A percentile compares a stretch with the other conserved stretches of the same genome.
Conservation (phyloP, 345 rosid genomes). For the Cardamine occulta region DNA sequence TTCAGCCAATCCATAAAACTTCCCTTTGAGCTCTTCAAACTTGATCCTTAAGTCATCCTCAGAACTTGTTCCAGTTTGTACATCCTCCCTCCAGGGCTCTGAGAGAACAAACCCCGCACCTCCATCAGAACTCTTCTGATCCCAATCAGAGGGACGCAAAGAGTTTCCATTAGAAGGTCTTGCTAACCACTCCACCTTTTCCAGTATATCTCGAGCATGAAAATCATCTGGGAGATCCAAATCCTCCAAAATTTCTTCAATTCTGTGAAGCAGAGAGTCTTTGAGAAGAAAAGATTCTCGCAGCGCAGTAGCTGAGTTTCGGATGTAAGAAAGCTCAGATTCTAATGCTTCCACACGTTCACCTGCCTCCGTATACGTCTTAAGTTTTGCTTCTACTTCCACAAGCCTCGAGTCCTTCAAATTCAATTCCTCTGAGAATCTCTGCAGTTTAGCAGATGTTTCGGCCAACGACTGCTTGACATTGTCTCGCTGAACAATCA, state of each 20-base stretch:
- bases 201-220: conserved; percentile 83
- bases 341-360: conserved; percentile 94
- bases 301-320: conserved; percentile 90
- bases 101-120: conserved; percentile 61
- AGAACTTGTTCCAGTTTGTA: conserved; percentile 56
- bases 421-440: conserved; percentile 71
- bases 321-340: conserved; percentile 97
- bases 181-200: conserved; percentile 93
- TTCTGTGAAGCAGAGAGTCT: conserved; percentile 90
- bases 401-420: conserved; percentile 68
- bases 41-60: conserved; percentile 79
- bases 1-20: conserved; percentile 93
- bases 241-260: conserved; percentile 93
- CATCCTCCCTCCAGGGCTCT: conserved; percentile 87
- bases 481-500: conserved; percentile 82
- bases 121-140: conserved; percentile 71
- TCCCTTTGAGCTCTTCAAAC: conserved; percentile 84
- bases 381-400: conserved; percentile 75
- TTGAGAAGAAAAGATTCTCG: conserved; percentile 96
- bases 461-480: conserved; percentile 75
- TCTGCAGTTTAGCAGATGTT: conserved; percentile 76
- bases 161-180: conserved; percentile 66
- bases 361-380: conserved; percentile 80
- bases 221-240: conserved; percentile 90
- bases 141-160: conserved; percentile 68